A percentile compares a stretch with the other conserved stretches of the same genome.
These are phyloP conservation scores for Beauveria brongniartii DNA, from an alignment of 2,329 filamentous ascomycete species.

Conservation along the genomic window DNA sequence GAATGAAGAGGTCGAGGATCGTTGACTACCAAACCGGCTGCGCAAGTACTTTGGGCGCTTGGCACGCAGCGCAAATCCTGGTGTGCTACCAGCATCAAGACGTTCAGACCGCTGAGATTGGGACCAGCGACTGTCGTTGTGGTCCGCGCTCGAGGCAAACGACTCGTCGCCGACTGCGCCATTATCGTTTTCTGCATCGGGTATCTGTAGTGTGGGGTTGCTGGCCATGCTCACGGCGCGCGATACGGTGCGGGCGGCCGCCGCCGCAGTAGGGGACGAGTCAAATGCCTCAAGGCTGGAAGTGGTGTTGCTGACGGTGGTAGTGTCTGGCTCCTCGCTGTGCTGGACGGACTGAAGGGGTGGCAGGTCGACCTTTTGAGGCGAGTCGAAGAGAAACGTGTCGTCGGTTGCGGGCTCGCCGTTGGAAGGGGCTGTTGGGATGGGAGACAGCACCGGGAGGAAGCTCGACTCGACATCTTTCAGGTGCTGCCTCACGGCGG, in stretches of 20 bases:
- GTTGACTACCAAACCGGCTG: slow-evolving; percentile 48
- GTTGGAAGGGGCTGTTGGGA: slow-evolving; percentile 37
- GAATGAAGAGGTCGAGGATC: slow-evolving; percentile 54
- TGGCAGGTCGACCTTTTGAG: slow-evolving; percentile 24
- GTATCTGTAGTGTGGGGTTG: slow-evolving; percentile 13
- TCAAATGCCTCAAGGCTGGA: slow-evolving; percentile 45
- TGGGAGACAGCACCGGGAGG: slow-evolving; percentile 48
- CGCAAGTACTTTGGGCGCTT: slow-evolving; percentile 50
- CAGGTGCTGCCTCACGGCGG: slow-evolving; percentile 47
- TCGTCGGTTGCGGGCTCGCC: slow-evolving; percentile 39
- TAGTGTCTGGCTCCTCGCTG: slow-evolving; percentile 18
- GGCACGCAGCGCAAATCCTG: slow-evolving; percentile 37
- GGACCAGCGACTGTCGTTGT: slow-evolving; percentile 19
- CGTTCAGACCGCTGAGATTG: slow-evolving; percentile 24
- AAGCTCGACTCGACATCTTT: slow-evolving; percentile 61
- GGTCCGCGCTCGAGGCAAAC: slow-evolving; percentile 22
- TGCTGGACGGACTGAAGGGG: slow-evolving; percentile 5
- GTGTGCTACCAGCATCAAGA: slow-evolving; percentile 38
- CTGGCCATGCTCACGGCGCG: slow-evolving; percentile 41
- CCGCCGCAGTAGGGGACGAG: slow-evolving; percentile 49
- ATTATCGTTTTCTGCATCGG: slow-evolving; percentile 18
- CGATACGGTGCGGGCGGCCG: slow-evolving; percentile 44
- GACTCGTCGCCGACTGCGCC: slow-evolving; percentile 23
- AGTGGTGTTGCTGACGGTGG: slow-evolving; percentile 34
- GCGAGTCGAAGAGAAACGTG: slow-evolving; percentile 50